Evolutionary conservation across 495 filamentous ascomycete species (phyloP).

Genomic region (Glutinoglossum americanum): DNA sequence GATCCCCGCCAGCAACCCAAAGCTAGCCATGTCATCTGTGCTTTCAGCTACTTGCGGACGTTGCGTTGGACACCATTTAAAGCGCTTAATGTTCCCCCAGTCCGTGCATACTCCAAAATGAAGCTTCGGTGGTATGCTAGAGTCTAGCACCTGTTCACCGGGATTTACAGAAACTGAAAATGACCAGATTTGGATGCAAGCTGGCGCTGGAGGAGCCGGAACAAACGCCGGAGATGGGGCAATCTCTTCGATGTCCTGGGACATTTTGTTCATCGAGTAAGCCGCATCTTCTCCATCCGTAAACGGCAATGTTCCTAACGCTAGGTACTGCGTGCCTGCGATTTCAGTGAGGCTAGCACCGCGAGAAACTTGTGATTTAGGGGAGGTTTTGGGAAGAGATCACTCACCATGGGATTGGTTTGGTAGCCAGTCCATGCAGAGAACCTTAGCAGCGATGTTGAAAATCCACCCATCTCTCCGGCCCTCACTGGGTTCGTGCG

Average conservation of each 20-base stretch:
- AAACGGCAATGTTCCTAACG: slow-evolving; percentile 23
- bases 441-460: slow-evolving; percentile 28
- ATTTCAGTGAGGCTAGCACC: neutral
- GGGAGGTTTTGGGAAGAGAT: neutral
- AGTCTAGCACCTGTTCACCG: slow-evolving; percentile 18
- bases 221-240: slow-evolving; percentile 21
- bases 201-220: slow-evolving; percentile 23
- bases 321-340: slow-evolving; percentile 30
- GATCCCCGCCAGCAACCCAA: slow-evolving; percentile 40
- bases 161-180: slow-evolving; percentile 22
- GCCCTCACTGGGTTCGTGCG: neutral
- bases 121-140: slow-evolving; percentile 19
- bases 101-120: slow-evolving; percentile 34
- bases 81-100: slow-evolving; percentile 37
- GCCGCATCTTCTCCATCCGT: slow-evolving; percentile 13
- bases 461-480: slow-evolving; percentile 31
- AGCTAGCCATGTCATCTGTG: slow-evolving; percentile 11
- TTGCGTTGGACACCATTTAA: slow-evolving; percentile 39
- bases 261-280: neutral
- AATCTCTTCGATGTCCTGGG: neutral
- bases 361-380: neutral
- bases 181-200: slow-evolving; percentile 36
- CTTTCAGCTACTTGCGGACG: slow-evolving; percentile 17
- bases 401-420: slow-evolving; percentile 12
- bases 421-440: slow-evolving; percentile 34